These are phyloP conservation scores for Candida peoriensis DNA, from an alignment of 805 yeast species.

Conservation along the genomic window DNA sequence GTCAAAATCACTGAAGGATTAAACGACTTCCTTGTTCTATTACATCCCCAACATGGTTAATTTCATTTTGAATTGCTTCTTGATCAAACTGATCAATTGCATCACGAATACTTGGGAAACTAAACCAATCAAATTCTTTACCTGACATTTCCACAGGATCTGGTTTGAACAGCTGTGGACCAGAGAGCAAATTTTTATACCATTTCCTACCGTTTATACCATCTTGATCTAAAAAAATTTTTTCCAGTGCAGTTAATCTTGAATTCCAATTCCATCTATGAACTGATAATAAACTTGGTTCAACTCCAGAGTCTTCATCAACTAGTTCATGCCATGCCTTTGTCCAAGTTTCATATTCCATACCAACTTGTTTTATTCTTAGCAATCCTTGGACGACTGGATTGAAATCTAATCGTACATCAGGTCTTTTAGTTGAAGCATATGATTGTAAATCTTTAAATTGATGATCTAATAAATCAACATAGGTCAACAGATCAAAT, in stretches of 20 bases:
- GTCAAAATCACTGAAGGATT: constrained; percentile 10
- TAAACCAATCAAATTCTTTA: constrained; percentile 45
- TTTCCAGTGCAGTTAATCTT: constrained; percentile 52
- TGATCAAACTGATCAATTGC: constrained; percentile 46
- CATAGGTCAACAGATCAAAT: constrained; percentile 46
- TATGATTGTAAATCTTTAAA: constrained; percentile 42
- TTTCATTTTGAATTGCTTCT: constrained; percentile 48
- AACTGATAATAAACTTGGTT: constrained; percentile 67
- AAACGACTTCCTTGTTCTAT: constrained; percentile 11
- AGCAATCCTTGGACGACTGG: constrained; percentile 27
- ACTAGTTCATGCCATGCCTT: constrained; percentile 60
- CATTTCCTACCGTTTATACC: constrained; percentile 51
- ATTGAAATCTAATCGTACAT: constrained; percentile 24
- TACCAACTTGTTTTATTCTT: constrained; percentile 39
- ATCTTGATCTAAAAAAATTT: constrained; percentile 40
- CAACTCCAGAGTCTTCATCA: constrained; percentile 50
- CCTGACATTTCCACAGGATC: constrained; percentile 33
- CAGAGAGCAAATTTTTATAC: constrained; percentile 62
- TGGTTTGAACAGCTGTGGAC: constrained; percentile 61
- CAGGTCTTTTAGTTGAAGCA: constrained; percentile 22
- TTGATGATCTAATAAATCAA: constrained; percentile 38
- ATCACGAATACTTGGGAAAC: constrained; percentile 77
- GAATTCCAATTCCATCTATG: constrained; percentile 80
- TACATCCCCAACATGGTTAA: constrained; percentile 36
- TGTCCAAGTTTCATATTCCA: constrained; percentile 49